These are phyloP conservation scores for Gloeostereum incarnatum DNA, from an alignment of 768 basidiomycete species.

Conservation along the genomic window DNA sequence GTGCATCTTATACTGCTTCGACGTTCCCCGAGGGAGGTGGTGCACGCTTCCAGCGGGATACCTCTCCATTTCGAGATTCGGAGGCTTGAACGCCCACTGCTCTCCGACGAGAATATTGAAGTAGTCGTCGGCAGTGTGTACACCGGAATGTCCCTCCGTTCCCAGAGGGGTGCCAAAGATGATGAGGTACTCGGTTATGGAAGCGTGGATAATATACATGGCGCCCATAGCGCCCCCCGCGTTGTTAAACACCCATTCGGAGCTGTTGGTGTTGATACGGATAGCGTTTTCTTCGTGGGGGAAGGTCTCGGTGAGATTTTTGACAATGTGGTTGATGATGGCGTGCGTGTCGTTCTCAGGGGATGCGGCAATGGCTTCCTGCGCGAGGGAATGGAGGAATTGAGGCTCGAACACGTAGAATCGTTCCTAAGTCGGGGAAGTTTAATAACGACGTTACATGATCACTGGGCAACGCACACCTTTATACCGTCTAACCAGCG, in stretches of 20 bases:
- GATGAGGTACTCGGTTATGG: slow-evolving; percentile 94
- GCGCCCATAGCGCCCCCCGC: slow-evolving; percentile 97
- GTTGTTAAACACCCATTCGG: slow-evolving; percentile 95
- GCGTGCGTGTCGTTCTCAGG: slow-evolving; percentile 51
- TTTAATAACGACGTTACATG: not conserved
- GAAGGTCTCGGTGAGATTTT: slow-evolving; percentile 70
- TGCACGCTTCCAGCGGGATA: slow-evolving; percentile 84
- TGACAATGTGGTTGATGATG: slow-evolving; percentile 76
- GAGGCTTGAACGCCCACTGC: slow-evolving; percentile 88
- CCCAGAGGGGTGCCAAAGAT: slow-evolving; percentile 95
- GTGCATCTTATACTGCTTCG: slow-evolving; percentile 98
- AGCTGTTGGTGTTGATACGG: slow-evolving; percentile 43
- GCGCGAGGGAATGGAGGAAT: slow-evolving; percentile 62
- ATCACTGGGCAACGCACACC: slow-evolving; percentile 23
- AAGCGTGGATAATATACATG: slow-evolving; percentile 97
- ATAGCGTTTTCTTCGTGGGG: slow-evolving; percentile 48
- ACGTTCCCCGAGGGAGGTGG: slow-evolving; percentile 69
- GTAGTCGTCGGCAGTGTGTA: slow-evolving; percentile 97
- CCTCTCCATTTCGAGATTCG: slow-evolving; percentile 74
- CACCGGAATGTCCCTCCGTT: slow-evolving; percentile 91
- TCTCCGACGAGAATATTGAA: slow-evolving; percentile 93
- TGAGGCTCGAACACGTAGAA: slow-evolving; percentile 84
- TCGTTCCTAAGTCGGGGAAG: slow-evolving; percentile 40
- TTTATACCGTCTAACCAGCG: slow-evolving; percentile 55
- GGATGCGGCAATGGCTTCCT: slow-evolving; percentile 59